phyloP scores from a whole-genome alignment of 352 stramenopile genomes.

The Phytophthora constricta region DNA sequence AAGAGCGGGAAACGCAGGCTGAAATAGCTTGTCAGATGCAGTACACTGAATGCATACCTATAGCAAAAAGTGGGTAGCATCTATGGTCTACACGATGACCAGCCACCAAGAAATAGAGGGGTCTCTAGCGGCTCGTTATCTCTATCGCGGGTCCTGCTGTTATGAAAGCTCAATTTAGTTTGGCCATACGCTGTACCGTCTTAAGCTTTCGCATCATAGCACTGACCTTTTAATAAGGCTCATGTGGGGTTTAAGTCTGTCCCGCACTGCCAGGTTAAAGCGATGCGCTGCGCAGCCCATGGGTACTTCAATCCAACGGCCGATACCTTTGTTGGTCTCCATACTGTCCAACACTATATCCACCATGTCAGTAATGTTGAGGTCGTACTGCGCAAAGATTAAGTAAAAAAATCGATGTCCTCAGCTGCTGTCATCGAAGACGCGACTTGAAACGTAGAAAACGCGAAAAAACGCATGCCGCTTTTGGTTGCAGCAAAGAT shows the following conservation, averaged over 20 bases:
- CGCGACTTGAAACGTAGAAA: constrained; percentile 8
- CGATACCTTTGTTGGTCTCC: constrained; percentile 10
- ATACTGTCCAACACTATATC: constrained; percentile 18
- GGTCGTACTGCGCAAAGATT: constrained; percentile 3
- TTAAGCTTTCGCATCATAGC: constrained; percentile 7
- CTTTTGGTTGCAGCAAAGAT: constrained; percentile 17
- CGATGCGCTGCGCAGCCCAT: constrained; percentile 11
- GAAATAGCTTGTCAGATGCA: too few relatives aligned
- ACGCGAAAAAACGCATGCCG: constrained; percentile 5
- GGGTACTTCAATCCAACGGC: not conserved
- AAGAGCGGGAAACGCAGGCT: too few relatives aligned
- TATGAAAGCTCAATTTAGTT: too few relatives aligned
- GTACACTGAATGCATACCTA: too few relatives aligned
- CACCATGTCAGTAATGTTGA: constrained; percentile 3
- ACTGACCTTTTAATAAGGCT: constrained; percentile 5
- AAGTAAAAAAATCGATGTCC: constrained; percentile 8
- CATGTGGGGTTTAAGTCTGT: not conserved
- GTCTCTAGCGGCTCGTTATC: too few relatives aligned
- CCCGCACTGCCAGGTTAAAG: constrained; percentile 13
- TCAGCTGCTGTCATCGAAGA: constrained; percentile 6
- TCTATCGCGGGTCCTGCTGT: too few relatives aligned
- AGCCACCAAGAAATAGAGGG: too few relatives aligned
- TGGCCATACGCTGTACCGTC: constrained; percentile 6
- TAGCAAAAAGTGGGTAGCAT: too few relatives aligned
- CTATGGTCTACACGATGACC: too few relatives aligned